Evolutionary conservation across 805 yeast genomes (phyloP).

Genomic region (Suhomyces kilbournensis): DNA sequence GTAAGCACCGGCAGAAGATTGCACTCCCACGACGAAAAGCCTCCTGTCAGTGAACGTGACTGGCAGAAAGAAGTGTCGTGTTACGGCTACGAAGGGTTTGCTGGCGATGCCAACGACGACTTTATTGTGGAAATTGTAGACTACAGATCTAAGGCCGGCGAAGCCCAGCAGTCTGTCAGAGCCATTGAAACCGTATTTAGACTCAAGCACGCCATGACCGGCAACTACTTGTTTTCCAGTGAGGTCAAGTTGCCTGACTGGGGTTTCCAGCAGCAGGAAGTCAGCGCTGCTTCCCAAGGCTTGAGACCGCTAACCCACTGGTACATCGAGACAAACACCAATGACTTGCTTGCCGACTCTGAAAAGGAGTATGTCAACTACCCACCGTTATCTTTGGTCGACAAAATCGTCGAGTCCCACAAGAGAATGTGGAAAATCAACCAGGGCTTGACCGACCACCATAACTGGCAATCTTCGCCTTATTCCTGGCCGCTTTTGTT

Average conservation of each 20-base stretch:
- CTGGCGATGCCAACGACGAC: constrained; percentile 83
- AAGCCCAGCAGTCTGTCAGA: constrained; percentile 53
- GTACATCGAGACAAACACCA: constrained; percentile 71
- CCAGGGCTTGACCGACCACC: constrained; percentile 64
- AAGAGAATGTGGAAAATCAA: constrained; percentile 76
- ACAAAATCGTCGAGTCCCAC: constrained; percentile 65
- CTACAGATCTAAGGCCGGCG: constrained; percentile 46
- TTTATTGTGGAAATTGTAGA: constrained; percentile 72
- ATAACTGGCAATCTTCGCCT: constrained; percentile 70
- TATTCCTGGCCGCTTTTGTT: constrained; percentile 68
- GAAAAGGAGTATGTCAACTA: constrained; percentile 41
- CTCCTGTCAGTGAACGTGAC: constrained; percentile 71
- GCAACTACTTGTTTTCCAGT: constrained; percentile 74
- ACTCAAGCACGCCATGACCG: constrained; percentile 76
- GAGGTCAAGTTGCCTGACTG: constrained; percentile 73
- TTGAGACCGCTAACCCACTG: constrained; percentile 57
- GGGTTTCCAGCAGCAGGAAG: constrained; percentile 86
- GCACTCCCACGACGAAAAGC: constrained; percentile 80
- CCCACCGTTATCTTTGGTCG: constrained; percentile 49
- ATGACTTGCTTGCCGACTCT: constrained; percentile 39
- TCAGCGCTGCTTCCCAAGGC: constrained; percentile 74
- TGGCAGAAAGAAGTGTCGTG: constrained; percentile 83
- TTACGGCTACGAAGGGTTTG: constrained; percentile 75
- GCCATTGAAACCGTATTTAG: constrained; percentile 71
- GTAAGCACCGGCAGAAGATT: constrained; percentile 57